Evolutionary conservation across 192 early-diverging fungal genomes (phyloP), one percentile per base, ranked within the genome.

Genomic region (Dissophora globulifera): DNA sequence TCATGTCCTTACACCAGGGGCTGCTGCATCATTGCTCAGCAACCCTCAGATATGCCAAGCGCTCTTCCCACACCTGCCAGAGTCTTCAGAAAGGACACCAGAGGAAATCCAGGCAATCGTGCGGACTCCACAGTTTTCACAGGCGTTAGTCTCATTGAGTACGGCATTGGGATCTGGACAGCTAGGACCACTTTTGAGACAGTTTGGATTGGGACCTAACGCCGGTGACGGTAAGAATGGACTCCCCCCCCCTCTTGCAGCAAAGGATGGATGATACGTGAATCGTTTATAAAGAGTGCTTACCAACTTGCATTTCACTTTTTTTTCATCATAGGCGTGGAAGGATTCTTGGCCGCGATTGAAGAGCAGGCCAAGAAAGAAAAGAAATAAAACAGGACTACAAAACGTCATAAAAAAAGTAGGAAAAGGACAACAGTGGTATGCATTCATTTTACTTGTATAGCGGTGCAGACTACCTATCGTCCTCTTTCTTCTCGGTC

Each of bases 121-220:
- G 10, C 61, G 69, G n/a, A 79, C 76, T 7, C 82, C 85, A 30
- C 85, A 86, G 38, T 86, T 86, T 58, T 62, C 67, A 33, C 78
- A 83, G 71, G 80, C 85, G 10, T 55, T 86, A n/a, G 81, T 84
- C n/a, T 69, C 70, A 5, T 58, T 86, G 46, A 83, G 75, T 35
- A 61, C 68, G 13, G 85, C 85, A 19, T 50, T 86, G 13, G 80
- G 82, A 54, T 82, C 82, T 12, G 85, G 85, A 7, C 82, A 86
- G 56, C 58, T 86, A n/a, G 82, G 85, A 1, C 82, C 85, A 12
- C 46, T 86, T 1, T 49, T 84, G 67, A 70, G 74, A 35, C 80
- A 83, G 49, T 76, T 86, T 22, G 85, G 85, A 3, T 49, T 86
- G 15, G 82, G 83, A 62, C 55, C 82, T 5, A 81, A 83, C 33